These are phyloP conservation scores for Apiospora marii DNA, from an alignment of 2,329 filamentous ascomycete species.

Conservation along the genomic window DNA sequence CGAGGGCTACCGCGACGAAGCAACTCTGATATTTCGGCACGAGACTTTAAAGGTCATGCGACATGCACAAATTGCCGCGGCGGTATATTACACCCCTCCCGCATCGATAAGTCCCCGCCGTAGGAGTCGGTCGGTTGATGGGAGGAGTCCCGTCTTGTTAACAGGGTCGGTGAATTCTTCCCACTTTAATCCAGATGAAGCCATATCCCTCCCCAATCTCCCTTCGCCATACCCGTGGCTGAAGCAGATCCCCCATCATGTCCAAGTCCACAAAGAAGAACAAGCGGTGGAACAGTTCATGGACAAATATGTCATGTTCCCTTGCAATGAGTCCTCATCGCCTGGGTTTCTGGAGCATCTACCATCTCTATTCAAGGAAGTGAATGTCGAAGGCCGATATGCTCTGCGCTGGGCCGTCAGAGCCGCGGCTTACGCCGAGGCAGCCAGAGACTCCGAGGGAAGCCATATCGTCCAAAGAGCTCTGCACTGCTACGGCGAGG, in stretches of 20 bases:
- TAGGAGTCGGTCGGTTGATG: slow-evolving; percentile 40
- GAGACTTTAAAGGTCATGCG: slow-evolving; percentile 44
- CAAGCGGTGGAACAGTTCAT: slow-evolving; percentile 44
- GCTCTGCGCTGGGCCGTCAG: slow-evolving; percentile 49
- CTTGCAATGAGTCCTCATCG: slow-evolving; percentile 45
- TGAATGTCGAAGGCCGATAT: slow-evolving; percentile 46
- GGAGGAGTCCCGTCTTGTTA: background rate
- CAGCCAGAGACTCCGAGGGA: slow-evolving; percentile 37
- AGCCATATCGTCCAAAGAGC: slow-evolving; percentile 37
- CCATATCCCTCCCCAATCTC: background rate
- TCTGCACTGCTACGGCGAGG: slow-evolving; percentile 45
- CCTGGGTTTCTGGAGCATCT: slow-evolving; percentile 49
- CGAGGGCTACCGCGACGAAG: slow-evolving; percentile 48
- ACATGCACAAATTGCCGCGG: slow-evolving; percentile 28
- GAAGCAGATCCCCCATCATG: slow-evolving; percentile 28
- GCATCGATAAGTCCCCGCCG: slow-evolving; percentile 44
- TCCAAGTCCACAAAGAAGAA: slow-evolving; percentile 37
- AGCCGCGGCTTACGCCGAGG: slow-evolving; percentile 46
- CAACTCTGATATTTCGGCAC: slow-evolving; percentile 46
- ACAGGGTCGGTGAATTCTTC: background rate
- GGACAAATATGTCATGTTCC: slow-evolving; percentile 33
- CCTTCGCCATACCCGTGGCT: slow-evolving; percentile 36
- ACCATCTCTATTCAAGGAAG: slow-evolving; percentile 45
- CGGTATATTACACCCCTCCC: slow-evolving; percentile 39
- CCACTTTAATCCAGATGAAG: background rate